Evolutionary conservation across 306 rosid species (phyloP), one percentile per base, ranked within the genome.

Genomic region (Cucumis sativus): DNA sequence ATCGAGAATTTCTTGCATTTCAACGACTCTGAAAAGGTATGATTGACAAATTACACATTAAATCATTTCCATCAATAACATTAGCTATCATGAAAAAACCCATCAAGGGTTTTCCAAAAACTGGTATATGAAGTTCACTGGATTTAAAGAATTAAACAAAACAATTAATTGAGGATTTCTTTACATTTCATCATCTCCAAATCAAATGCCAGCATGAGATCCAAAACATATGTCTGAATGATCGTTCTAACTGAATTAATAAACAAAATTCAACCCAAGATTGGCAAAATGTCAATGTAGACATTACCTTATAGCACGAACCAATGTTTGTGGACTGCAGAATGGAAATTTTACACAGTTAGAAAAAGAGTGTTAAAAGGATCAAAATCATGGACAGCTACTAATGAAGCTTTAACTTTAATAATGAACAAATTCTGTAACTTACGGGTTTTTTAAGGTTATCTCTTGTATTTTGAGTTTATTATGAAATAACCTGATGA

Each of bases 1-100:
- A 88, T 95, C 98, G 76, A 83, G 93, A 67, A 95, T 90, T 84
- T 95, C 98, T 88, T 95, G 98, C 97, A 90, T 95, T 87, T 92
- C 97, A 86, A 95, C 97, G 80, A 95, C 98, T 88, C 97, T 95
- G 57, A 51, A 79, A 67, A 72, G 41, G 57, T 45, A 71, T 45
- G 58, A 65, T 76, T 59, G 75, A 20, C 52, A 64, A 74, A 63
- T 83, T 76, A 78, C 60, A 11, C 37, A 58, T 23, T 73, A 51
- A 35, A 78, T 61, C 15, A 15, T 72, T 47, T 72, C 60, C 8
- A 28, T 25, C 37, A 43, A 74, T 59, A 35, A 68, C 33, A 85
- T 64, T 73, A 74, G 35, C 54, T 77, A 51, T 25, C 74, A 39
- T 28, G 61, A 72, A 75, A 79, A 56, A 73, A 43, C 80, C 76